These are phyloP conservation scores for Dendrocalamus sinicus DNA, from an alignment of 176 grass and related monocot species.

Conservation along the genomic window DNA sequence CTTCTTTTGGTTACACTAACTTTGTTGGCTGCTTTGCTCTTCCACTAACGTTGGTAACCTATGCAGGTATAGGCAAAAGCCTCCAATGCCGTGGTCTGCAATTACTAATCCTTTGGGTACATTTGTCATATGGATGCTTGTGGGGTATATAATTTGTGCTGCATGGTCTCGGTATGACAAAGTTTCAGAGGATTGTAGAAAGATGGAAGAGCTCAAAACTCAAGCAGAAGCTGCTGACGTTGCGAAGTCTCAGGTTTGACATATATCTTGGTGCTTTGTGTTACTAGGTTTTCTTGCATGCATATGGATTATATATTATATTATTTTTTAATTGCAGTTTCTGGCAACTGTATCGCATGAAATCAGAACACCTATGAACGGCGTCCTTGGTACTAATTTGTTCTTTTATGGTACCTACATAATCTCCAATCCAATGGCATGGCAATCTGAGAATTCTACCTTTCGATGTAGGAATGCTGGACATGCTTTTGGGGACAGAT, in stretches of 20 bases:
- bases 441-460: constrained; percentile 26
- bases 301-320: constrained; percentile 8
- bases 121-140: constrained; percentile 89
- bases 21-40: constrained; percentile 38
- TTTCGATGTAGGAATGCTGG: constrained; percentile 78
- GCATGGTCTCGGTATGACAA: constrained; percentile 84
- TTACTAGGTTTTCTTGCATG: constrained; percentile 19
- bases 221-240: constrained; percentile 96
- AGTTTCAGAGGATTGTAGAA: constrained; percentile 91
- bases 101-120: constrained; percentile 70
- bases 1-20: neutral
- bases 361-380: constrained; percentile 99
- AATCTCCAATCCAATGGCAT: neutral
- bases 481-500: constrained; percentile 90
- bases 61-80: constrained; percentile 74
- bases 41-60: constrained; percentile 42
- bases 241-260: constrained; percentile 84
- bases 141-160: constrained; percentile 79
- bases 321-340: constrained; percentile 62
- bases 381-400: constrained; percentile 71
- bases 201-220: constrained; percentile 92
- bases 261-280: neutral
- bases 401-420: constrained; percentile 27
- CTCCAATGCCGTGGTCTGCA: constrained; percentile 66
- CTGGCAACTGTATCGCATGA: constrained; percentile 98